Evolutionary conservation across 1,139 yeast species (phyloP).

Genomic region (Candida sojae): DNA sequence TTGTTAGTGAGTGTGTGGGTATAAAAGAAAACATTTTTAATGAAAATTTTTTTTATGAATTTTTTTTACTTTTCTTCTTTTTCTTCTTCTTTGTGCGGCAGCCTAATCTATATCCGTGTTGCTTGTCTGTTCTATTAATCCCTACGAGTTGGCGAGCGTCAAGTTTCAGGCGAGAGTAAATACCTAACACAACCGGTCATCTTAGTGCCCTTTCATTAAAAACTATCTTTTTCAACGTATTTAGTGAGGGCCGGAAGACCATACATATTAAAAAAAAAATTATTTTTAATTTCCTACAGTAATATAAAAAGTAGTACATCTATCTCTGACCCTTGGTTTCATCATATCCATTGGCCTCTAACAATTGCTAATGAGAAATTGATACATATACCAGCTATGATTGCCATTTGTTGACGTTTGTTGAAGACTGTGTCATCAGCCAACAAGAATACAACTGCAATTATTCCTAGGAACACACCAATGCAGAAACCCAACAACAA

Average conservation of each 20-base stretch:
- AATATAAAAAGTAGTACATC: not conserved
- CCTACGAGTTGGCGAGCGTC: slow-evolving; percentile 60
- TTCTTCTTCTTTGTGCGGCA: slow-evolving; percentile 50
- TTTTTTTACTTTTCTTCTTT: slow-evolving; percentile 6
- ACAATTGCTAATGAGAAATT: slow-evolving; percentile 60
- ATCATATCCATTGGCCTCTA: slow-evolving; percentile 48
- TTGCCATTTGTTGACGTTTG: slow-evolving; percentile 61
- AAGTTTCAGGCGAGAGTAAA: slow-evolving; percentile 54
- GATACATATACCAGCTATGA: slow-evolving; percentile 60
- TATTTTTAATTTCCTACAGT: not conserved
- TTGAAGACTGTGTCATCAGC: slow-evolving; percentile 59
- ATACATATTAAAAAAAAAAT: slow-evolving; percentile 24
- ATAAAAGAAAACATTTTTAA: slow-evolving; percentile 5
- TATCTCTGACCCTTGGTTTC: not conserved
- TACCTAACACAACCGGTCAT: slow-evolving; percentile 32
- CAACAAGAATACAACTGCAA: slow-evolving; percentile 56
- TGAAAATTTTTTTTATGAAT: slow-evolving; percentile 5
- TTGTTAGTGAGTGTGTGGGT: not conserved
- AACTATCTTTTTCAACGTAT: slow-evolving; percentile 20
- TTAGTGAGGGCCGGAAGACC: slow-evolving; percentile 56
- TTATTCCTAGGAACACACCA: slow-evolving; percentile 66
- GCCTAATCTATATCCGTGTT: slow-evolving; percentile 59
- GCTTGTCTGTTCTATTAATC: slow-evolving; percentile 52
- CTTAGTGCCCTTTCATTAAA: slow-evolving; percentile 50
- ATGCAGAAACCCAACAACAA: slow-evolving; percentile 61